phyloP scores from a whole-genome alignment of 805 yeast species.

The Naumovozyma castellii region DNA sequence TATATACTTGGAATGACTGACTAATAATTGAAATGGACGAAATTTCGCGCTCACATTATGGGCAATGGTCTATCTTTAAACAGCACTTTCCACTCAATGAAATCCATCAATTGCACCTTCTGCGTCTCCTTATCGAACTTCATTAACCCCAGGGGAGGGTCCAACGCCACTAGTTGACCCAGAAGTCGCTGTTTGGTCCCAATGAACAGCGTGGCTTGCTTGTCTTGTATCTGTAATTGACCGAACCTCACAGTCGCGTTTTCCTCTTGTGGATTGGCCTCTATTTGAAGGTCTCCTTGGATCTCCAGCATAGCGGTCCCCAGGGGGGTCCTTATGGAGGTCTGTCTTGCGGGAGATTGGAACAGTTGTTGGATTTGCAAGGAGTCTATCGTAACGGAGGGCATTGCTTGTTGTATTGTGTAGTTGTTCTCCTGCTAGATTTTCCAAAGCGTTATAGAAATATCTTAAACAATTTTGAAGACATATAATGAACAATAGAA shows the following conservation, averaged over 20 bases:
- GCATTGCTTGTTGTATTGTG: conserved; percentile 13
- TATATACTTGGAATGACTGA: too few species aligned
- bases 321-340: conserved; percentile 33
- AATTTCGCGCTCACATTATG: conserved; percentile 28
- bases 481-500: background rate
- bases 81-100: conserved; percentile 48
- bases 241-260: conserved; percentile 20
- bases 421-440: too few species aligned
- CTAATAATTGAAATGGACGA: too few species aligned
- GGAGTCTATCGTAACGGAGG: conserved; percentile 19
- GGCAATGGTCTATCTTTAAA: conserved; percentile 69
- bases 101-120: conserved; percentile 45
- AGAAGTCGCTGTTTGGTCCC: conserved; percentile 63
- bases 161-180: conserved; percentile 50
- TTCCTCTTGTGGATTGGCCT: conserved; percentile 22
- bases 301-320: conserved; percentile 60
- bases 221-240: conserved; percentile 14
- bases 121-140: conserved; percentile 31
- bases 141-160: conserved; percentile 57
- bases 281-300: conserved; percentile 58
- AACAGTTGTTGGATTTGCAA: conserved; percentile 16
- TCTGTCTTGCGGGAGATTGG: conserved; percentile 10
- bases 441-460: too few species aligned
- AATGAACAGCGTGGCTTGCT: conserved; percentile 47
- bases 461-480: too few species aligned